Evolutionary conservation across 768 basidiomycete genomes (phyloP).

Genomic region (Tylopilus balloui): DNA sequence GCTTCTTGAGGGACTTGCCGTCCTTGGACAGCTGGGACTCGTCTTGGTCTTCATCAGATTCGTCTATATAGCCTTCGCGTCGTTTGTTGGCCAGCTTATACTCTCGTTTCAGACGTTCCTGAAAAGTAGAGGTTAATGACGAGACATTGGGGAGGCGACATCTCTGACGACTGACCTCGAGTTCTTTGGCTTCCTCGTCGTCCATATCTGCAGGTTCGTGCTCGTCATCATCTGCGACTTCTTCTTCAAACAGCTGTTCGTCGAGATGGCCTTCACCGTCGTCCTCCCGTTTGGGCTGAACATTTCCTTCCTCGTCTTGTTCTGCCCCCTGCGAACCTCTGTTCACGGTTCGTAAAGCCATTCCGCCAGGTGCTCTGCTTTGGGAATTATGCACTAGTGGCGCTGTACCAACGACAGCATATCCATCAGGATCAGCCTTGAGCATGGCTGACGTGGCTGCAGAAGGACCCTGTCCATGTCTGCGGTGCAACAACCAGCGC

Average conservation of each 20-base stretch:
- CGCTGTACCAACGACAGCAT: slow-evolving; percentile 36
- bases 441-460: slow-evolving; percentile 63
- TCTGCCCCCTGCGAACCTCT: slow-evolving; percentile 57
- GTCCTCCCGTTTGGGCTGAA: slow-evolving; percentile 52
- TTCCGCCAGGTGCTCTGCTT: slow-evolving; percentile 67
- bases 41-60: slow-evolving; percentile 72
- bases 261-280: slow-evolving; percentile 80
- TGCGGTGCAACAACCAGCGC: slow-evolving; percentile 61
- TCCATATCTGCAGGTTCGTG: slow-evolving; percentile 66
- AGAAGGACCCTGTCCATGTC: slow-evolving; percentile 57
- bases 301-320: slow-evolving; percentile 62
- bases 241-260: slow-evolving; percentile 78
- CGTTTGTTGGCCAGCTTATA: slow-evolving; percentile 75
- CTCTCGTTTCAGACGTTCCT: slow-evolving; percentile 84
- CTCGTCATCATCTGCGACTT: slow-evolving; percentile 86
- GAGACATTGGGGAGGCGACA: background rate
- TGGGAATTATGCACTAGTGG: slow-evolving; percentile 49
- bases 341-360: slow-evolving; percentile 63
- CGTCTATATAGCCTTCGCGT: slow-evolving; percentile 64
- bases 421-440: slow-evolving; percentile 57
- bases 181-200: slow-evolving; percentile 81
- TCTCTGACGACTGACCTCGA: slow-evolving; percentile 51
- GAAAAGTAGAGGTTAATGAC: background rate
- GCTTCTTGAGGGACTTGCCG: slow-evolving; percentile 78
- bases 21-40: slow-evolving; percentile 57